phyloP scores from a whole-genome alignment of 441 rosid species.

The Corymbia citriodora region DNA sequence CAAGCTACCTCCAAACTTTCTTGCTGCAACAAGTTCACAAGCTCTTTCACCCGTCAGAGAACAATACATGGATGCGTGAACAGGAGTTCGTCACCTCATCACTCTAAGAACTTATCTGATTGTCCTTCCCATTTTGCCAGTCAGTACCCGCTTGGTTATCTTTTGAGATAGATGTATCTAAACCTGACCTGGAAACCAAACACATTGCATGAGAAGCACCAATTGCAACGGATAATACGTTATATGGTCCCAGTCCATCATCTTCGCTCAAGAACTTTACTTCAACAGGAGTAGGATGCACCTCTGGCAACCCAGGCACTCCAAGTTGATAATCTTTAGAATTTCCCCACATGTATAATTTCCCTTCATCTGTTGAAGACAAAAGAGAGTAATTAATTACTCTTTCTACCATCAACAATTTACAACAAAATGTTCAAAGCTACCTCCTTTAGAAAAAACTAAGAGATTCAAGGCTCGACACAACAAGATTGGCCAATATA shows the following conservation, averaged over 20 bases:
- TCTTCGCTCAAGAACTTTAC: conserved; percentile 71
- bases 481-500: neutral
- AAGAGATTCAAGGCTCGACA: neutral
- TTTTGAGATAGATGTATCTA: neutral
- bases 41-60: neutral
- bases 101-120: neutral
- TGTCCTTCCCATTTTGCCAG: neutral
- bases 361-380: conserved; percentile 53
- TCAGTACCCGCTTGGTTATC: neutral
- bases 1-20: neutral
- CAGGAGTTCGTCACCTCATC: neutral
- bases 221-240: conserved; percentile 58
- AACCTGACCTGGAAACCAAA: conserved; percentile 52
- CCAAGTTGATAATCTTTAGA: conserved; percentile 83
- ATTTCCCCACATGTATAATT: conserved; percentile 95
- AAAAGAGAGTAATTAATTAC: neutral
- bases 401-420: neutral
- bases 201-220: conserved; percentile 93
- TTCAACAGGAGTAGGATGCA: conserved; percentile 59
- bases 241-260: conserved; percentile 42
- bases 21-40: neutral
- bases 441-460: neutral
- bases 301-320: conserved; percentile 75
- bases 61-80: neutral
- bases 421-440: neutral